Percentiles rank a stretch among this genome's conserved stretches.
Evolutionary conservation across 1,284 basidiomycete genomes (phyloP).

Genomic region (Jaminaea rosea): DNA sequence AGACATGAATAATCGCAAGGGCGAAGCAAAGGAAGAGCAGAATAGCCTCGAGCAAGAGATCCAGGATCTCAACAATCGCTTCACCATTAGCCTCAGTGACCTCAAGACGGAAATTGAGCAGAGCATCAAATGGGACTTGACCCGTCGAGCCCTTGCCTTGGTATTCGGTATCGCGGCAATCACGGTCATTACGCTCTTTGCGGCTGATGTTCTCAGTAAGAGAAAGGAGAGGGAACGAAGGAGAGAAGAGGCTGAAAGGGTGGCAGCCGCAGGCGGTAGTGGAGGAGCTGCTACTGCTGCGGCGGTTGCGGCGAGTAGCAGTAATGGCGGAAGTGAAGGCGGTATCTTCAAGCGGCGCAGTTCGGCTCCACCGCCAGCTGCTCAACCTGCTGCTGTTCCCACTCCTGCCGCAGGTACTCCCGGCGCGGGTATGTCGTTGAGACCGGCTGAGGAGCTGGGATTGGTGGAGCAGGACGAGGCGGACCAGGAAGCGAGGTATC

Average conservation of each 20-base stretch:
- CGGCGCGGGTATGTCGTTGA: too few relatives aligned
- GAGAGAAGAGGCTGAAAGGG: conserved; percentile 13
- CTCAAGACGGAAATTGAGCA: conserved; percentile 46
- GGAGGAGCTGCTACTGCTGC: background rate
- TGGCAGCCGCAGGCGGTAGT: conserved; percentile 1
- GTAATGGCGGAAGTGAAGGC: background rate
- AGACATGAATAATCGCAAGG: conserved; percentile 88
- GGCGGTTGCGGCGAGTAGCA: background rate
- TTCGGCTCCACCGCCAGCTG: background rate
- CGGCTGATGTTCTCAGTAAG: conserved; percentile 38
- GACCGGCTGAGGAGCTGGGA: background rate
- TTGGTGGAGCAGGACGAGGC: background rate
- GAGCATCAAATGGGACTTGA: conserved; percentile 46
- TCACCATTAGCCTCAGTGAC: conserved; percentile 45
- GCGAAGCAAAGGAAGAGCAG: conserved; percentile 77
- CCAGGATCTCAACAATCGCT: conserved; percentile 57
- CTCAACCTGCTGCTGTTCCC: background rate
- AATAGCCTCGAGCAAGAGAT: conserved; percentile 80
- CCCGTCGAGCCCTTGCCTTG: conserved; percentile 37
- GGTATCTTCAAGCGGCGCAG: background rate
- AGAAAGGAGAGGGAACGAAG: conserved; percentile 15
- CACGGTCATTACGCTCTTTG: conserved; percentile 36
- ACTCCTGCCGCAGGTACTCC: too few relatives aligned
- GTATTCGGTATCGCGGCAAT: conserved; percentile 45
- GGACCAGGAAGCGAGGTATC: background rate